Base-by-base conservation (phyloP, 805 yeast genomes). In the Candida nanaspora region DNA sequence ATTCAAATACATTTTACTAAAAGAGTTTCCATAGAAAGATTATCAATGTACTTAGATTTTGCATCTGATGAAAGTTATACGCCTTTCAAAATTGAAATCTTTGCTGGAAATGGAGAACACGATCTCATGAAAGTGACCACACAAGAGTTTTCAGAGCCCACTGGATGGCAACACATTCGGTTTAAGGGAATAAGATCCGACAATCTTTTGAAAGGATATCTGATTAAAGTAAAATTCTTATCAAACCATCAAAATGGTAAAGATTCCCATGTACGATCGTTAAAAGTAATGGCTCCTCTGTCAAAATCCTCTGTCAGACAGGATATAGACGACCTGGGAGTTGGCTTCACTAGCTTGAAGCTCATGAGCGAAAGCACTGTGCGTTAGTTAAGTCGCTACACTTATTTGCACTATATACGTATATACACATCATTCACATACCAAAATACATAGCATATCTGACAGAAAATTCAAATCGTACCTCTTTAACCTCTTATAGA, bases 171-270 rank as follows among this genome's bases (percentile, higher is more conserved):
- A 14, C 80, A 79, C 50, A 66, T 85, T 15, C 65, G 68, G 3
- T 76, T 86, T 52, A 72, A 73, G 39, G 74, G 76, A 1, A 68
- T 72, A 3, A 59, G 84, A 30, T 59, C 63, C 10, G 80, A 74
- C 40, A 75, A 76, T 3, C 72, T 78, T 1, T 59, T 87, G 37
- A 79, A 83, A 49, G 77, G 93, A 39, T 82, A 79, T 50, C 63
- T 80, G 46, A 61, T 87, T 11, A 73, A 84, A 44, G 49, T 88
- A 14, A 56, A 72, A n/a, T 69, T 87, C 6, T 56, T 75, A 8
- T 74, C 85, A 1, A 93, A 94, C 52, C 96, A 87, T 52, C 97
- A 89, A 55, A 88, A 86, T 55, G 99, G 99, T 35, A 93, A 91
- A 55, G 99, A 93, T 58, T 82, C 96, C 1, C 98, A 88, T 57